Evolutionary conservation across 306 rosid species (phyloP).

Genomic region (Casuarina glauca): DNA sequence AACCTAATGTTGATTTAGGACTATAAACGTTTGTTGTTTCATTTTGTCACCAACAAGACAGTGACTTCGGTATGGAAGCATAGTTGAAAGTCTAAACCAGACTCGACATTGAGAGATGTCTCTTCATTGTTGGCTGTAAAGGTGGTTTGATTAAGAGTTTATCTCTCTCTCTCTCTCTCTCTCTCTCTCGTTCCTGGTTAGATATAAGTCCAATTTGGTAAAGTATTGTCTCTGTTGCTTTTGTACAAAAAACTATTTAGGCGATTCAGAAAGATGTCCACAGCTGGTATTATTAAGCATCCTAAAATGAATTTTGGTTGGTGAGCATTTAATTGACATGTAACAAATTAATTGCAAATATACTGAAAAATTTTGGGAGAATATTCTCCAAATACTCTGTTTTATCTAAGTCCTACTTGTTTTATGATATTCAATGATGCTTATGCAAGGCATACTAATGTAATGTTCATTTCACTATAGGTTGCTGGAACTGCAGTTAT

Average conservation of each 20-base stretch:
- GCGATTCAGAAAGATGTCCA: not conserved
- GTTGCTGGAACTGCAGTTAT: slow-evolving; percentile 49
- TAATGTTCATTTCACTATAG: slow-evolving; percentile 17
- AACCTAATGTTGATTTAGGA: not conserved
- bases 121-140: too few relatives aligned
- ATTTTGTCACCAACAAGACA: not conserved
- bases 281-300: not conserved
- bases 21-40: not conserved
- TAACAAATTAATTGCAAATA: not conserved
- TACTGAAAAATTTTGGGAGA: not conserved
- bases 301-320: not conserved
- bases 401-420: not conserved
- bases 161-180: too few relatives aligned
- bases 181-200: not conserved
- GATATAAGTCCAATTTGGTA: not conserved
- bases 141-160: too few relatives aligned
- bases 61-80: not conserved
- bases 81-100: too few relatives aligned
- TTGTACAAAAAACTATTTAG: not conserved
- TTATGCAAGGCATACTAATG: not conserved
- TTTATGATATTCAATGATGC: not conserved
- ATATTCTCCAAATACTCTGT: not conserved
- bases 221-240: not conserved
- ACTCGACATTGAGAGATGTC: too few relatives aligned
- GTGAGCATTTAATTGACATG: not conserved